Conservation (phyloP, 2,329 filamentous ascomycete genomes). For the Neofusicoccum cordaticola region DNA sequence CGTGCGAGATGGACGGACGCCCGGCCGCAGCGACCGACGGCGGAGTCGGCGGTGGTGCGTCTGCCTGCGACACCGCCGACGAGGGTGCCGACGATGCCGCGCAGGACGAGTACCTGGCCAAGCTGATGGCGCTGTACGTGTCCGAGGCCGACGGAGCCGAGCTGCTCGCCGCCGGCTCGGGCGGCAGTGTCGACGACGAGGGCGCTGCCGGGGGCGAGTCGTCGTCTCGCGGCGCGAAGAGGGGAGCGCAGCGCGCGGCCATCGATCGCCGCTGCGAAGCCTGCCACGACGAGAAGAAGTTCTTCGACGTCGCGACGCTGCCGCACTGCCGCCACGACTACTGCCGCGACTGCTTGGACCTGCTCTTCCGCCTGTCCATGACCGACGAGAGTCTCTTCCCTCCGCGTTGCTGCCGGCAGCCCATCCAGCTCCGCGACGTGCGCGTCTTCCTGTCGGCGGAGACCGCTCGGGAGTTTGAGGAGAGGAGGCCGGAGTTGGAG, state of each 20-base stretch:
- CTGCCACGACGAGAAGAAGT: background rate
- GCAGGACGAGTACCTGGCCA: background rate
- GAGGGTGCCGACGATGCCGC: background rate
- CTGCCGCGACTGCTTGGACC: slow-evolving; percentile 22
- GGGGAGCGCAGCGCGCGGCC: background rate
- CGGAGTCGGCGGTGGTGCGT: too few species aligned
- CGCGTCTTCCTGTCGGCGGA: background rate
- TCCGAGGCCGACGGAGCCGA: background rate
- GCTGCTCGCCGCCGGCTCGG: background rate
- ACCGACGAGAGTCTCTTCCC: slow-evolving; percentile 25
- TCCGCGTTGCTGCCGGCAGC: slow-evolving; percentile 23
- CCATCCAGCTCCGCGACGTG: slow-evolving; percentile 20
- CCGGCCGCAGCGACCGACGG: background rate
- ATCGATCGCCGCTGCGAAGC: background rate
- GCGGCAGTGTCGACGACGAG: background rate
- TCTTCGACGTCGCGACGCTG: background rate
- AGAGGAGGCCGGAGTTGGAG: slow-evolving; percentile 22
- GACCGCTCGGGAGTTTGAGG: slow-evolving; percentile 18
- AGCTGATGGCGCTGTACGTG: background rate
- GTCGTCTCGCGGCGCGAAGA: background rate
- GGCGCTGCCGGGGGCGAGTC: background rate
- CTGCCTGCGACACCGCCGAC: background rate
- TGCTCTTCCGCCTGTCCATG: slow-evolving; percentile 22
- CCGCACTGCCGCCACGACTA: slow-evolving; percentile 22
- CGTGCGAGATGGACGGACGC: background rate